Conservation (phyloP, 192 early-diverging fungal genomes). For the Backusella morwellensis region DNA sequence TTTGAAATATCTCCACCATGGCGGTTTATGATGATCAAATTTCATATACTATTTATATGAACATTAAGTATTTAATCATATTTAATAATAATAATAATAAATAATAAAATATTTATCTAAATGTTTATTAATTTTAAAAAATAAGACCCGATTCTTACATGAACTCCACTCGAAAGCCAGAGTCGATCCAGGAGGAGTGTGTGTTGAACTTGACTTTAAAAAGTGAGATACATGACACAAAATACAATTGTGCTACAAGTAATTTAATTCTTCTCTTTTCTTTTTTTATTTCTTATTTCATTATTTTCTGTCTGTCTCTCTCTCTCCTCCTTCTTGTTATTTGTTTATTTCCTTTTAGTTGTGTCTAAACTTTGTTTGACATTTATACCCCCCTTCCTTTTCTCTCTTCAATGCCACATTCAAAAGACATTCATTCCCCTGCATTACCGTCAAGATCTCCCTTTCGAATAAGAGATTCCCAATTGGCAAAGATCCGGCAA, state of each 20-base stretch:
- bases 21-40: neutral
- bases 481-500: conserved; percentile 3
- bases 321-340: neutral
- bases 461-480: conserved; percentile 20
- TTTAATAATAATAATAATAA: neutral
- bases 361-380: neutral
- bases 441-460: conserved; percentile 21
- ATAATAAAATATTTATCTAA: neutral
- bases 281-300: neutral
- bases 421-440: conserved; percentile 13
- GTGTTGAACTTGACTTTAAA: neutral
- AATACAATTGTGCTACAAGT: neutral
- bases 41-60: too few relatives aligned
- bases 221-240: neutral
- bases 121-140: neutral
- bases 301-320: neutral
- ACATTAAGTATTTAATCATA: neutral
- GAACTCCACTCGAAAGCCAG: neutral
- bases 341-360: neutral
- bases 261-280: neutral
- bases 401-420: neutral
- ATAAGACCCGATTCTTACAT: neutral
- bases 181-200: neutral
- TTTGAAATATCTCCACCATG: neutral
- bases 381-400: neutral